Conservation (phyloP, 176 grass and related monocot species). For the Cymbopogon citratus region DNA sequence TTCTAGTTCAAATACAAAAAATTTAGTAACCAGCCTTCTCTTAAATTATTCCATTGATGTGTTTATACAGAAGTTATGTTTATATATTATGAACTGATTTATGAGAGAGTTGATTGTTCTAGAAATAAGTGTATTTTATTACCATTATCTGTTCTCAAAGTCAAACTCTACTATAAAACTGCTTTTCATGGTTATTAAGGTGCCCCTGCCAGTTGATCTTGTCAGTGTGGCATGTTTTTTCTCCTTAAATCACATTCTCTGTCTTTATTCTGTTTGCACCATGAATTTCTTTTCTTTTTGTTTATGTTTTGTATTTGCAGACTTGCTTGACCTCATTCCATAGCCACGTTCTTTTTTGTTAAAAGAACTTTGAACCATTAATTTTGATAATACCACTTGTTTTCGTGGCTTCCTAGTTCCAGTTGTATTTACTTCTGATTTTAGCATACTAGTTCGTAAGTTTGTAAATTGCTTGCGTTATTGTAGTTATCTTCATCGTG, state of each 20-base stretch:
- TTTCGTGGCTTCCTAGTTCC: not conserved
- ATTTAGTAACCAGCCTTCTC: not conserved
- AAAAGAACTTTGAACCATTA: not conserved
- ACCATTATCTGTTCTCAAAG: not conserved
- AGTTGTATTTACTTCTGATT: not conserved
- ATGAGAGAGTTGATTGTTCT: not conserved
- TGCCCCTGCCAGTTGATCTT: not conserved
- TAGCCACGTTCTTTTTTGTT: not conserved
- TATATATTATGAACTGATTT: not conserved
- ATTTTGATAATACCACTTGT: not conserved
- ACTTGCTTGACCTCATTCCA: not conserved
- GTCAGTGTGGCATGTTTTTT: not conserved
- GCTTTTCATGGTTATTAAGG: not conserved
- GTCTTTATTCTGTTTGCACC: not conserved
- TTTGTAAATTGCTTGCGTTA: not conserved
- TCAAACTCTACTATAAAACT: not conserved
- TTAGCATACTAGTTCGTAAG: not conserved
- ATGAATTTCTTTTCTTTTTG: not conserved
- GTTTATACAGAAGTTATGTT: not conserved
- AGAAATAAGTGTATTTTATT: not conserved
- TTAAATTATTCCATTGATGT: not conserved
- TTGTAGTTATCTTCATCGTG: slow-evolving; percentile 90
- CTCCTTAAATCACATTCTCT: not conserved
- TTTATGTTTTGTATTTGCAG: not conserved
- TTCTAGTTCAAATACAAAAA: not conserved